These are phyloP conservation scores for Glebionis coronaria DNA, from an alignment of 129 eudicot genomes.

Conservation along the genomic window DNA sequence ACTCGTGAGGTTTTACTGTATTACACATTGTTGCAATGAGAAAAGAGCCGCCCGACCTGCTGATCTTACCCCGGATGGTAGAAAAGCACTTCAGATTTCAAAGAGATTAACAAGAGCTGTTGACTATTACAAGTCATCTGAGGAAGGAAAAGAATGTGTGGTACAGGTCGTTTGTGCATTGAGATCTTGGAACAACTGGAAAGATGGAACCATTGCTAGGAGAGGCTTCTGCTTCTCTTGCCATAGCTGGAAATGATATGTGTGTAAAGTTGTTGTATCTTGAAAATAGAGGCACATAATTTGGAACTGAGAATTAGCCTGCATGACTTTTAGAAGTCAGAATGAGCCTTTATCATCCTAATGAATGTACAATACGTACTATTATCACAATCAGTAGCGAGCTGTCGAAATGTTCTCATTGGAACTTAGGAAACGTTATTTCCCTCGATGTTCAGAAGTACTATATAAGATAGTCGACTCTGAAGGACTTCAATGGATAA, in stretches of 20 bases:
- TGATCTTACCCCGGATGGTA: constrained; percentile 74
- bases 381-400: too few species aligned
- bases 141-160: constrained; percentile 67
- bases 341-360: too few species aligned
- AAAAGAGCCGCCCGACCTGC: too few species aligned
- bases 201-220: constrained; percentile 89
- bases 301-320: too few species aligned
- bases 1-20: constrained; percentile 70
- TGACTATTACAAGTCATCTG: too few species aligned
- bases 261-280: too few species aligned
- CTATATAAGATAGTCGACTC: constrained; percentile 82
- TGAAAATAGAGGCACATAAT: constrained; percentile 94
- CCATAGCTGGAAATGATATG: too few species aligned
- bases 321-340: too few species aligned
- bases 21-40: constrained; percentile 86
- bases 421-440: constrained; percentile 92
- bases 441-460: constrained; percentile 90
- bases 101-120: constrained; percentile 80
- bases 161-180: constrained; percentile 82
- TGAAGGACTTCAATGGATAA: constrained; percentile 48
- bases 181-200: constrained; percentile 98
- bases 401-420: too few species aligned
- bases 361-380: too few species aligned
- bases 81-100: constrained; percentile 78
- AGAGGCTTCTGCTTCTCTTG: constrained; percentile 88